Percentiles rank a stretch among this genome's conserved stretches.
These are phyloP conservation scores for Mortierella alpina DNA, from an alignment of 192 early-diverging fungal species.

Conservation along the genomic window DNA sequence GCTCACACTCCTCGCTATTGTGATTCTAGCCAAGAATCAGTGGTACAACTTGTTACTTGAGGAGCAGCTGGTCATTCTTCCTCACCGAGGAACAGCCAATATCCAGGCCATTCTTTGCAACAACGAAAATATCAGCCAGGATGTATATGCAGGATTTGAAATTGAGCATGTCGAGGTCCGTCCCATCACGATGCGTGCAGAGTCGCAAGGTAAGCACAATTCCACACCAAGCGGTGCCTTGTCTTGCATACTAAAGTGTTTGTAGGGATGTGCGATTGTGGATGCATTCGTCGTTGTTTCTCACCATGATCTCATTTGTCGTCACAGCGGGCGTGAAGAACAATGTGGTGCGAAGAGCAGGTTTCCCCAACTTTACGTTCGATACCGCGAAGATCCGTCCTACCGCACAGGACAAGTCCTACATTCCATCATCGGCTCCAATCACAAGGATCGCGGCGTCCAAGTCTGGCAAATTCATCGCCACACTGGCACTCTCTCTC, in stretches of 20 bases:
- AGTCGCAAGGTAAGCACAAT: conserved; percentile 13
- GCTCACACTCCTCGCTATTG: neutral
- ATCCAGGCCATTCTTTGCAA: conserved; percentile 27
- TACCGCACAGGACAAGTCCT: neutral
- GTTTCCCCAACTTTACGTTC: conserved; percentile 29
- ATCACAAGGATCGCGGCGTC: conserved; percentile 18
- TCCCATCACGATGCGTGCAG: conserved; percentile 11
- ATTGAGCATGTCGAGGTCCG: conserved; percentile 47
- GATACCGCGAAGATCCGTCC: conserved; percentile 8
- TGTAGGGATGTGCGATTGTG: neutral
- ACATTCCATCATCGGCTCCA: conserved; percentile 2
- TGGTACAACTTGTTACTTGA: conserved; percentile 40
- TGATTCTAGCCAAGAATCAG: conserved; percentile 7
- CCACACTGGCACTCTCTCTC: conserved; percentile 13
- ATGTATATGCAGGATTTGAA: conserved; percentile 25
- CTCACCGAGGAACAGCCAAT: conserved; percentile 17
- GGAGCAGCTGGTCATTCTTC: conserved; percentile 33
- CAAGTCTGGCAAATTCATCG: conserved; percentile 25
- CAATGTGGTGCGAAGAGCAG: conserved; percentile 14
- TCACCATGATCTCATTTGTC: neutral
- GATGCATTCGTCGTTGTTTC: neutral
- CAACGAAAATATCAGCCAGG: conserved; percentile 22
- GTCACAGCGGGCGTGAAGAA: conserved; percentile 18
- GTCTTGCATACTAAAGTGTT: neutral
- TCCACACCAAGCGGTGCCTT: neutral